Base-by-base conservation (phyloP, 1,284 basidiomycete species). In the Tilletia indica region DNA sequence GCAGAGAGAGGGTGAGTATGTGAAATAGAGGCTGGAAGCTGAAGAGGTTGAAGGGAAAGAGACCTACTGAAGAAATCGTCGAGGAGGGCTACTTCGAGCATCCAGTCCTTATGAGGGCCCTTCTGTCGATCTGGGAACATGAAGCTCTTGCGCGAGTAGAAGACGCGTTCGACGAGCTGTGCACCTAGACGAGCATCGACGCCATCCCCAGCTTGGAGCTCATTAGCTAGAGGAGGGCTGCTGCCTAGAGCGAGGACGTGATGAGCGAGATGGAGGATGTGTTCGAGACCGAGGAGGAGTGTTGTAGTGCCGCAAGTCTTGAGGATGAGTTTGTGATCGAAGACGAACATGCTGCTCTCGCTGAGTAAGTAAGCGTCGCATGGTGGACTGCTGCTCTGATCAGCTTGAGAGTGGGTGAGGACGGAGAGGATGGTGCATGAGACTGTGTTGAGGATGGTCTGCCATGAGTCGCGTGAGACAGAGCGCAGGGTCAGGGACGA, bases 261-360 rank as follows among this genome's bases (percentile, higher is more conserved):
- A 19, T 64, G 61, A 16, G 61, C 99, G 90, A 83, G 98, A 16
- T 74, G 73, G 31, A 84, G 72, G 21, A 84, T 72, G 51, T 81
- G 80, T 69, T 82, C 77, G 48, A 84, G 78, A 36, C 97, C 97
- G 72, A 97, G 89, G 58, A 99, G 90, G 85, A 99, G 97, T 73
- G 98, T 91, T 11, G 97, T 99, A 1, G 97, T 99, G 19, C 97
- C 97, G 85, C 97, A 99, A 11, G 97, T 99, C 87, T 99, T 99
- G 82, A 99, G 89, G 80, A 99, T 98, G 76, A 99, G 88, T 77
- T 94, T 92, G 87, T 99, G 95, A 2, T 96, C 91, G 67, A 92
- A 95, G 74, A 99, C 91, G 83, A 99, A 97, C 78, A 99, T 89
- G 67, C 95, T 97, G 0, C 95, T 98, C 89, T 99, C 97, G 42